Evolutionary conservation across 768 basidiomycete genomes (phyloP), one percentile per base, ranked within the genome.

Genomic region (Rhizopogon vinicolor): DNA sequence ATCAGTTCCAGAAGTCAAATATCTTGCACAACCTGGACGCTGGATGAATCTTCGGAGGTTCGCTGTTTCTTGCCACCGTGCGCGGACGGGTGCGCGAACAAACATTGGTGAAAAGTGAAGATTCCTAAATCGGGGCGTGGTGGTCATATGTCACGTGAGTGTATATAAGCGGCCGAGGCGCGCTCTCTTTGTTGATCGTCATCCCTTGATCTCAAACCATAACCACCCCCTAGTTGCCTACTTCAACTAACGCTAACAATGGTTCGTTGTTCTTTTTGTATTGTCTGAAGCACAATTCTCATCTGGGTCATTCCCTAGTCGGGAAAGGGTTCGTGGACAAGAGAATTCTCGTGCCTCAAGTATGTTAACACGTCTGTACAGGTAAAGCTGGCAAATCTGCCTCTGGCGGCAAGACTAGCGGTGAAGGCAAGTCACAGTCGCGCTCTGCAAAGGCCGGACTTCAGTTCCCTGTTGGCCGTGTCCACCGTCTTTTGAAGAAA

Each of bases 401-500:
- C 8, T 42, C 69, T 52, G 75, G 75, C 61, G 83, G 84, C 59
- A 83, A 81, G 62, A 73, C 82, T 29, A 65, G 67, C 28, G 59
- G 74, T 49, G 75, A 75, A 58, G 73, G 70, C 31, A 87, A 87
- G 65, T 73, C 85, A 3, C 82, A 83, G 63, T 88, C 87, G 13
- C 84, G 86, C 52, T 88, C 86, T 22, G 78, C 86, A 52, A 87
- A 86, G 65, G 86, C 86, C 12, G 86, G 86, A 63, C 82, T 88
- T 53, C 85, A 89, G 69, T 90, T 93, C 78, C 91, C 91, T 52
- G 91, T 93, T 63, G 91, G 91, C 80, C 91, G 91, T 87, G 84
- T 93, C 58, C 91, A 91, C 75, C 85, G 89, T 82, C 83, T 91
- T 42, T 71, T 93, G 72, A 91, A 91, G 79, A 83, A 82, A 72